A percentile compares a stretch with the other conserved stretches of the same genome.
phyloP scores from a whole-genome alignment of 2,329 filamentous ascomycete genomes.

The Arthrobotrys sinensis region DNA sequence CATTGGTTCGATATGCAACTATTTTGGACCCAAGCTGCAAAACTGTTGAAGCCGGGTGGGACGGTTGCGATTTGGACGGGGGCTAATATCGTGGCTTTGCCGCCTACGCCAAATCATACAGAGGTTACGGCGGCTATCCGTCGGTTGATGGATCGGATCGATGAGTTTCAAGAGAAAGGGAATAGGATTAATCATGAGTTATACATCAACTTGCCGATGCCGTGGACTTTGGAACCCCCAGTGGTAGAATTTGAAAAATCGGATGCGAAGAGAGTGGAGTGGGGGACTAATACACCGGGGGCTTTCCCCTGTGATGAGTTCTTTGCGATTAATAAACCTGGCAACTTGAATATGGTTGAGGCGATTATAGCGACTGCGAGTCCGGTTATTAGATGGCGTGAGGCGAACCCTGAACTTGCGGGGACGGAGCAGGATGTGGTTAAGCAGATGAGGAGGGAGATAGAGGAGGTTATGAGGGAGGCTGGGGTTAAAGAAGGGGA shows the following conservation, averaged over 20 bases:
- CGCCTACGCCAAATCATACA: constrained; percentile 67
- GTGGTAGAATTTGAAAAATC: constrained; percentile 68
- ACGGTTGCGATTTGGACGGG: constrained; percentile 72
- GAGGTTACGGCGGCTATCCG: constrained; percentile 69
- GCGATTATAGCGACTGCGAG: constrained; percentile 67
- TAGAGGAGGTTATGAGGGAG: neutral
- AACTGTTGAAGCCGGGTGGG: constrained; percentile 71
- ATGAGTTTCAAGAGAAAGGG: constrained; percentile 69
- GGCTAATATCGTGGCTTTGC: constrained; percentile 65
- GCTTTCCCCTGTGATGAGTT: constrained; percentile 63
- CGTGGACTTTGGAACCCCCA: constrained; percentile 69
- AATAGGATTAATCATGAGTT: constrained; percentile 14
- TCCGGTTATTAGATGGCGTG: constrained; percentile 69
- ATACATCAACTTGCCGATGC: constrained; percentile 65
- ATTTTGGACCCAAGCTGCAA: constrained; percentile 71
- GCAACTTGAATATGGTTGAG: constrained; percentile 67
- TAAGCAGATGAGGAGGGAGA: constrained; percentile 63
- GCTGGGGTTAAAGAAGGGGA: constrained; percentile 10
- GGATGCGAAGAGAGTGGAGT: constrained; percentile 69
- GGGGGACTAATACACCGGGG: constrained; percentile 66
- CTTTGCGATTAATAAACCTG: constrained; percentile 62
- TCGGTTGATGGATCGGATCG: constrained; percentile 66
- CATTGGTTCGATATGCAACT: constrained; percentile 74
- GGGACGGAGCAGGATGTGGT: constrained; percentile 69
- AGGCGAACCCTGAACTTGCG: constrained; percentile 68